Conservation (phyloP, 2,329 filamentous ascomycete species). For the Dryadomyces quercivorus region DNA sequence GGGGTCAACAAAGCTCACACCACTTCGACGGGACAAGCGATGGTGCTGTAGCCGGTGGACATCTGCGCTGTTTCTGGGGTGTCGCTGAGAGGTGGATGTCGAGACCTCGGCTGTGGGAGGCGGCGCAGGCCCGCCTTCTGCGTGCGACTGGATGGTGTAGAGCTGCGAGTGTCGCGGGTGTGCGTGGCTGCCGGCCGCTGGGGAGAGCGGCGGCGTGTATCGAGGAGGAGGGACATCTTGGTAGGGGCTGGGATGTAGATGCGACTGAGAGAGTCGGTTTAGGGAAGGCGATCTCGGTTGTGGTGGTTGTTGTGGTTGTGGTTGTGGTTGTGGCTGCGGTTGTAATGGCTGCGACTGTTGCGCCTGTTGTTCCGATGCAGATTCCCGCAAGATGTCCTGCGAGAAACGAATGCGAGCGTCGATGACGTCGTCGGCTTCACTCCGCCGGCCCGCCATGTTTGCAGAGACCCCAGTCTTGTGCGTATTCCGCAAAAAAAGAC, state of each 20-base stretch:
- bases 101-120: no score
- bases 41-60: not conserved
- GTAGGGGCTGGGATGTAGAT: not conserved
- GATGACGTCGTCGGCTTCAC: slow-evolving; percentile 4
- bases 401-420: slow-evolving; percentile 16
- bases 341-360: not conserved
- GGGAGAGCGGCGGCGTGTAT: not conserved
- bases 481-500: not conserved
- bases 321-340: not conserved
- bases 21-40: slow-evolving; percentile 8
- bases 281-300: not conserved
- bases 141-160: slow-evolving; percentile 20
- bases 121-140: slow-evolving; percentile 3
- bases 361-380: not conserved
- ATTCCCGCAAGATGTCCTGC: slow-evolving; percentile 12
- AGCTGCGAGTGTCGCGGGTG: slow-evolving; percentile 14
- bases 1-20: slow-evolving; percentile 12
- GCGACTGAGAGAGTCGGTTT: not conserved
- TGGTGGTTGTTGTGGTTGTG: not conserved
- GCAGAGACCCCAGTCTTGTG: not conserved
- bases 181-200: slow-evolving; percentile 2
- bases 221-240: not conserved
- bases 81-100: not conserved
- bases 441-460: slow-evolving; percentile 9
- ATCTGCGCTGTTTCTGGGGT: not conserved